Evolutionary conservation across 257 asterid species (phyloP).

Genomic region (Datura wrightii): DNA sequence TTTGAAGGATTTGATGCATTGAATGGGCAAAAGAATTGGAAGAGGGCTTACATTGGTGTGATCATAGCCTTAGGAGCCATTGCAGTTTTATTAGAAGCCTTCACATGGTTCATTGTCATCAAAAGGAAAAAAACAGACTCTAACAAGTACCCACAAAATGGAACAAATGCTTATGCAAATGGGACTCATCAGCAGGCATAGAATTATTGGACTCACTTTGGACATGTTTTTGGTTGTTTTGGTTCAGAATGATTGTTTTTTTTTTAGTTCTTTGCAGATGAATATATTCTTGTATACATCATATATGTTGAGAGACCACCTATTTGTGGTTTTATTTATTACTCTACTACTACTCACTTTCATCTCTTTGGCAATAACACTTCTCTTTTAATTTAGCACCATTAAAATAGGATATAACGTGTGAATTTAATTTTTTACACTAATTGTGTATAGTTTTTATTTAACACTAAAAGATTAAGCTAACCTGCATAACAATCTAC

Average conservation of each 20-base stretch:
- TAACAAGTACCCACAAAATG: slow-evolving; percentile 34
- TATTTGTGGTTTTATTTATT: slow-evolving; percentile 18
- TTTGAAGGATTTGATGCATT: slow-evolving; percentile 78
- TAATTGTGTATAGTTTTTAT: neutral
- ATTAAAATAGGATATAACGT: neutral
- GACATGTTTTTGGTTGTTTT: neutral
- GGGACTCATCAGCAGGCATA: slow-evolving; percentile 25
- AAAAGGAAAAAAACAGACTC: slow-evolving; percentile 46
- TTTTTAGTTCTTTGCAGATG: neutral
- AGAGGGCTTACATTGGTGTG: slow-evolving; percentile 60
- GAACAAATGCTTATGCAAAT: slow-evolving; percentile 36
- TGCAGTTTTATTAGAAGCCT: slow-evolving; percentile 57
- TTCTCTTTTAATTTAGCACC: neutral
- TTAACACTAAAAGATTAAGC: too few relatives aligned
- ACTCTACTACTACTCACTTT: neutral
- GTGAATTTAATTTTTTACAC: neutral
- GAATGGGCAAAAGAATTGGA: slow-evolving; percentile 68
- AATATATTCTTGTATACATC: slow-evolving; percentile 19
- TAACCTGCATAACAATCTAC: too few relatives aligned
- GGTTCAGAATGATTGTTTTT: neutral
- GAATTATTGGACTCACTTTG: neutral
- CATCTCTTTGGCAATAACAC: neutral
- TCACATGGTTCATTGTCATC: slow-evolving; percentile 70
- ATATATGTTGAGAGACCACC: slow-evolving; percentile 27
- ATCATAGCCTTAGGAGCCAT: slow-evolving; percentile 57